phyloP scores from a whole-genome alignment of 306 rosid species.

The Rosa multiflora region DNA sequence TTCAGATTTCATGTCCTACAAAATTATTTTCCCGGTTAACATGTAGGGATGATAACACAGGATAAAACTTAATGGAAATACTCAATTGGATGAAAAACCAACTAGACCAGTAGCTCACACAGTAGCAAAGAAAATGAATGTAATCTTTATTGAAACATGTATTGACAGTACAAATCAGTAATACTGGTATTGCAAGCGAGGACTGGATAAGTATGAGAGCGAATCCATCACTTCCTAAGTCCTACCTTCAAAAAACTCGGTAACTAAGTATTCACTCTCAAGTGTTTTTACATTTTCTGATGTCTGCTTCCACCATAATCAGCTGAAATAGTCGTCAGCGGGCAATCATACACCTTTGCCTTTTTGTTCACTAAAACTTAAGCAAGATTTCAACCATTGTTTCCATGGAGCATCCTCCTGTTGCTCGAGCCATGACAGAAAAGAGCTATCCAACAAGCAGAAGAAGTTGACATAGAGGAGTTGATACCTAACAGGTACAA shows the following conservation, averaged over 20 bases:
- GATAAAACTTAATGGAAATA: not conserved
- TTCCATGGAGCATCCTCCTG: constrained; percentile 92
- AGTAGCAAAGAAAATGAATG: constrained; percentile 11
- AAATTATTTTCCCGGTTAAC: not conserved
- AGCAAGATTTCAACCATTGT: constrained; percentile 64
- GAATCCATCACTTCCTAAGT: constrained; percentile 28
- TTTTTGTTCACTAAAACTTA: constrained; percentile 40
- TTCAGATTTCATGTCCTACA: not conserved
- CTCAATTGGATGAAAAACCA: not conserved
- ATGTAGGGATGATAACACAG: not conserved
- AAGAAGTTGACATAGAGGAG: constrained; percentile 88
- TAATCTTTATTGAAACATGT: not conserved
- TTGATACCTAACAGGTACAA: constrained; percentile 77
- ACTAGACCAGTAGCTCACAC: not conserved
- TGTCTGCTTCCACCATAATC: constrained; percentile 17
- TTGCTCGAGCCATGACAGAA: constrained; percentile 94
- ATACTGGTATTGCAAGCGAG: constrained; percentile 29
- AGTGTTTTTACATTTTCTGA: constrained; percentile 21
- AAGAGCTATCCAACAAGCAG: constrained; percentile 82
- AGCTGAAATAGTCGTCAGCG: constrained; percentile 12
- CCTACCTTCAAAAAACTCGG: constrained; percentile 27
- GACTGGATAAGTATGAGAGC: constrained; percentile 11
- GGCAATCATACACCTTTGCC: constrained; percentile 21
- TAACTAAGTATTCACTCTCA: constrained; percentile 23
- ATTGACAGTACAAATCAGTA: constrained; percentile 13